A percentile compares a stretch with the other conserved stretches of the same genome.
Evolutionary conservation across 176 grass and related monocot genomes (phyloP).

Genomic region (Musa acuminata): DNA sequence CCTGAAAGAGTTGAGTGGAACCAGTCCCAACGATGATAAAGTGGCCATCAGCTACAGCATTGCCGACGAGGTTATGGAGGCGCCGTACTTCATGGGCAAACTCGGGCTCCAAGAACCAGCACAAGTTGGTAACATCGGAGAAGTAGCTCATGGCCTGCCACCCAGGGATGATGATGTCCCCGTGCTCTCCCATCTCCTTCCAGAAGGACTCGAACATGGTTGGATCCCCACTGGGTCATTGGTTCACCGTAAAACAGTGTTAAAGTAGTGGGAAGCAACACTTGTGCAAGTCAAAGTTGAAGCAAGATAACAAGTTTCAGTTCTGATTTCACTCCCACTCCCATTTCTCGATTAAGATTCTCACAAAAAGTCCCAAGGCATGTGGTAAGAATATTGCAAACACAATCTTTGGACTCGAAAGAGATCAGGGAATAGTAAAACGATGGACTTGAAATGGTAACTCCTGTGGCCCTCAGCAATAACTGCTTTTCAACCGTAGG

Average conservation of each 20-base stretch:
- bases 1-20: constrained; percentile 86
- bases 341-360: no score
- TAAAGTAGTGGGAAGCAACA: not conserved
- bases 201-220: constrained; percentile 92
- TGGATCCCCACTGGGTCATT: constrained; percentile 44
- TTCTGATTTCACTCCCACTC: no score
- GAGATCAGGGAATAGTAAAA: no score
- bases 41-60: constrained; percentile 44
- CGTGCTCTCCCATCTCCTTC: constrained; percentile 39
- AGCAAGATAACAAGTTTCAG: not conserved
- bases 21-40: constrained; percentile 75
- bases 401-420: no score
- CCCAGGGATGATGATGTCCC: constrained; percentile 58
- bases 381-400: no score
- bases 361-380: no score
- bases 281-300: not conserved
- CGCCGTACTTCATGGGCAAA: constrained; percentile 50
- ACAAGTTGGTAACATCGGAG: constrained; percentile 45
- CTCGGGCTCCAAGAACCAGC: constrained; percentile 76
- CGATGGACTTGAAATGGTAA: no score
- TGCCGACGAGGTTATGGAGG: constrained; percentile 55
- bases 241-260: not conserved
- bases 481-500: no score
- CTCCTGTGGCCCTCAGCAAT: no score
- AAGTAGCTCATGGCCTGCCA: constrained; percentile 88